Evolutionary conservation across 2,329 filamentous ascomycete genomes (phyloP).

Genomic region (Escovopsis sp.): DNA sequence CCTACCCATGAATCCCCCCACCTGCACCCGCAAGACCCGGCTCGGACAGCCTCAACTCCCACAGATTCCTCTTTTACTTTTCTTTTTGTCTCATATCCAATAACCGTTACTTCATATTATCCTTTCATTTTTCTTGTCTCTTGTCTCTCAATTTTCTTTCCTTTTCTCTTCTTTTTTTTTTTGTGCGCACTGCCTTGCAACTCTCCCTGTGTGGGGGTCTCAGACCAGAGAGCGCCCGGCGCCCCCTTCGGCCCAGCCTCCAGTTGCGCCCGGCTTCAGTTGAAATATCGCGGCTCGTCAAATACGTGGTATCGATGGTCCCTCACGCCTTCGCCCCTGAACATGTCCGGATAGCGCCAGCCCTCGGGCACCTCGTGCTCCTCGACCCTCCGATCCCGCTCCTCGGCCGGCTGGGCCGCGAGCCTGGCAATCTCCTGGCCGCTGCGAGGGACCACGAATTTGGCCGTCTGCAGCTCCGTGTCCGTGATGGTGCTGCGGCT

Average conservation of each 20-base stretch:
- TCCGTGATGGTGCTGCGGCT: slow-evolving; percentile 87
- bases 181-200: neutral
- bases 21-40: too few relatives aligned
- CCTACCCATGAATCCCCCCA: too few relatives aligned
- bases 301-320: slow-evolving; percentile 94
- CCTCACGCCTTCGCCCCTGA: slow-evolving; percentile 72
- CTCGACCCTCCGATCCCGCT: slow-evolving; percentile 41
- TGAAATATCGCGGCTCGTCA: slow-evolving; percentile 68
- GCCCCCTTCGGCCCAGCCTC: neutral
- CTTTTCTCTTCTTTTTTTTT: neutral
- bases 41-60: too few relatives aligned
- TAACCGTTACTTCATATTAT: too few relatives aligned
- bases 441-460: slow-evolving; percentile 66
- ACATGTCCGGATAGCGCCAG: slow-evolving; percentile 69
- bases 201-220: neutral
- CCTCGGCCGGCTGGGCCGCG: slow-evolving; percentile 30
- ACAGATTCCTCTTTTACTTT: too few relatives aligned
- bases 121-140: too few relatives aligned
- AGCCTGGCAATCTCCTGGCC: slow-evolving; percentile 38
- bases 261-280: slow-evolving; percentile 10
- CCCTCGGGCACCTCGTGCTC: slow-evolving; percentile 66
- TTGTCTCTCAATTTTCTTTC: too few relatives aligned
- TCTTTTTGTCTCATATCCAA: too few relatives aligned
- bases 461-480: slow-evolving; percentile 91
- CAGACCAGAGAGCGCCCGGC: neutral